These are phyloP conservation scores for Sequoia sempervirens DNA, from an alignment of 75 land plant species.

Conservation along the genomic window DNA sequence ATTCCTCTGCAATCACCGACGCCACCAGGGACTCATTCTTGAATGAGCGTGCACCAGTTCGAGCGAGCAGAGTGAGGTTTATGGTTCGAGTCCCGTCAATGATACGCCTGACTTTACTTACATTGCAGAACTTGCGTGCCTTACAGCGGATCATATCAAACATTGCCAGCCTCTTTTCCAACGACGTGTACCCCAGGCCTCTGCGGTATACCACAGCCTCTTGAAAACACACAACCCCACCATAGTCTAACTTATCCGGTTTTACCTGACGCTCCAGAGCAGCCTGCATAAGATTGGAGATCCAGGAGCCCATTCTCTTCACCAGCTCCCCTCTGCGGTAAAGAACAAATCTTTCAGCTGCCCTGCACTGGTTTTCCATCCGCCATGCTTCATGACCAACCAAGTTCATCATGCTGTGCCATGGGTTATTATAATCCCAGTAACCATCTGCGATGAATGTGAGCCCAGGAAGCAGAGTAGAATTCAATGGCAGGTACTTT, in stretches of 20 bases:
- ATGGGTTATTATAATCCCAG: conserved; percentile 69
- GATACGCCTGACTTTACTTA: background rate
- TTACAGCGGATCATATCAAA: conserved; percentile 50
- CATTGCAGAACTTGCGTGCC: conserved; percentile 15
- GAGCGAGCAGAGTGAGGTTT: conserved; percentile 38
- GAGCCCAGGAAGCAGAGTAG: conserved; percentile 41
- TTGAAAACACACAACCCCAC: conserved; percentile 52
- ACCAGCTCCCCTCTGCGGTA: conserved; percentile 43
- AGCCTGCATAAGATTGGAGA: conserved; percentile 23
- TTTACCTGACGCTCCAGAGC: background rate
- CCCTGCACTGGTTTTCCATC: conserved; percentile 15
- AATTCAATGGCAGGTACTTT: conserved; percentile 28
- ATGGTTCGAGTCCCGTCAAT: background rate
- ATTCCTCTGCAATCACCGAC: conserved; percentile 32
- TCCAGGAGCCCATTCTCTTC: conserved; percentile 26
- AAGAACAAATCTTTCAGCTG: conserved; percentile 39
- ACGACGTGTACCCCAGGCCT: conserved; percentile 35
- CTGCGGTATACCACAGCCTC: conserved; percentile 53
- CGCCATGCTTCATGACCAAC: conserved; percentile 58
- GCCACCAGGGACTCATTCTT: conserved; percentile 28
- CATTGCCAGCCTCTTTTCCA: conserved; percentile 14
- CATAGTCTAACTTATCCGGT: conserved; percentile 8
- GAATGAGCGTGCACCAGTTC: conserved; percentile 39
- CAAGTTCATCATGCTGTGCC: conserved; percentile 64
- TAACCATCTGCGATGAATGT: conserved; percentile 68